A percentile compares a stretch with the other conserved stretches of the same genome.
These are phyloP conservation scores for Clathrus columnatus DNA, from an alignment of 768 basidiomycete genomes.

Conservation along the genomic window DNA sequence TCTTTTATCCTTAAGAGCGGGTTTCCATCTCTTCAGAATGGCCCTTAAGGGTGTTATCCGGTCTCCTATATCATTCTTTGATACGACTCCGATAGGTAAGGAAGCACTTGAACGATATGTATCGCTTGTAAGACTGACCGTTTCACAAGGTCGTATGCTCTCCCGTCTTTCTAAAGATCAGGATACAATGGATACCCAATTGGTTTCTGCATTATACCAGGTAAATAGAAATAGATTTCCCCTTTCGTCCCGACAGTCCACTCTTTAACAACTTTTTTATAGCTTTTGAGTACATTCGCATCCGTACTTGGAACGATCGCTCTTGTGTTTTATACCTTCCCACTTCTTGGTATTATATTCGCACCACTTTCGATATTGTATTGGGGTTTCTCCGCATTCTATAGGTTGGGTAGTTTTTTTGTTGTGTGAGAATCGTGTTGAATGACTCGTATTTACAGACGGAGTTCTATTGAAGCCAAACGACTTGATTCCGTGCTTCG, in stretches of 20 bases:
- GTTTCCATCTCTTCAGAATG: conserved; percentile 41
- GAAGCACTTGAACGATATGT: not conserved
- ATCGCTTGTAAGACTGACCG: not conserved
- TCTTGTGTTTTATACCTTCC: conserved; percentile 60
- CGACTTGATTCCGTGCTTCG: conserved; percentile 57
- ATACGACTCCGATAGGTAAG: conserved; percentile 62
- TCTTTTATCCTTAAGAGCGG: conserved; percentile 28
- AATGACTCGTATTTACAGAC: conserved; percentile 13
- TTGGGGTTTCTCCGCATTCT: conserved; percentile 44
- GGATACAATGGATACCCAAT: conserved; percentile 44
- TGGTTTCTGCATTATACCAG: conserved; percentile 40
- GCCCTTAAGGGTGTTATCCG: conserved; percentile 49
- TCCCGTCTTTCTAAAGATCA: conserved; percentile 56
- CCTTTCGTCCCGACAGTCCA: conserved; percentile 12
- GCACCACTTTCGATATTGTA: conserved; percentile 45
- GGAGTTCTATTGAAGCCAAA: conserved; percentile 56
- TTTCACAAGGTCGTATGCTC: conserved; percentile 41
- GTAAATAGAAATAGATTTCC: conserved; percentile 19
- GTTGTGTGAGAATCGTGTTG: too few relatives aligned
- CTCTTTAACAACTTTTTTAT: conserved; percentile 9
- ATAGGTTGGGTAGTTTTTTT: conserved; percentile 26
- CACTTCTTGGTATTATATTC: conserved; percentile 57
- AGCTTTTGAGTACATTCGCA: conserved; percentile 34
- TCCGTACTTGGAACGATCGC: conserved; percentile 46
- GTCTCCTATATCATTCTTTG: conserved; percentile 61